Base-by-base conservation (phyloP, 2,329 filamentous ascomycete species). In the Thermothelomyces thermophilus region DNA sequence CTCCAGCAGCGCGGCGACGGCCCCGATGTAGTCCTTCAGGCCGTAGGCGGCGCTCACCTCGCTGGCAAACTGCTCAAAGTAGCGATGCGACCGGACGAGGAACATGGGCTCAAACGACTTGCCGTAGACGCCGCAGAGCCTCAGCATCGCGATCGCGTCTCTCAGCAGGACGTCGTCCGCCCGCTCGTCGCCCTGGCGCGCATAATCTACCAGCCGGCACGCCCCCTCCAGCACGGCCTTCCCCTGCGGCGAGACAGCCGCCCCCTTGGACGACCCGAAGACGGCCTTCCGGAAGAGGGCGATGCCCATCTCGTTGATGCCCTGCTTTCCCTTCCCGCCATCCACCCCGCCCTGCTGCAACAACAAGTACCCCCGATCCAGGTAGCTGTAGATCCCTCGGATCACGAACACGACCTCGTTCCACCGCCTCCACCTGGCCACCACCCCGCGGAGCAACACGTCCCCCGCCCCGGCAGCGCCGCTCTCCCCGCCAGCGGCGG, bases 371-470 rank as follows among this genome's bases (percentile, higher is more conserved):
- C 90, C 87, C 55, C 93, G 83, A 65, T 98, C 91, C 57, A 98
- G 77, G 63, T 90, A 98, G 70, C 90, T 95, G 69, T 96, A 97
- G 34, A 94, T 86, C 56, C 87, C 91, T 42, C 90, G 82, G 46
- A 98, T 80, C 13, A 84, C 83, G 57, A 83, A 79, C 83, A 90
- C 58, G 66, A 93, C 86, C 35, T 76, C 72, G 59, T 83, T 86
- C 90, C 91, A 98, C 19, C 72, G 73, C 50, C 76, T 74, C 91
- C 93, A 98, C 46, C 77, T 70, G 28, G 62, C 66, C 51, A 77
- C 60, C 2, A 80, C 71, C 33, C 63, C 68, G 60, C 75, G 74
- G 52, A 96, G 68, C 48, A 85, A 26, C 19, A 26, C 26, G 28
- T 50, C 48, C 10, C 20, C 35, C 22, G 14, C 41, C 75, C 5